A percentile compares a stretch with the other conserved stretches of the same genome.
phyloP scores from a whole-genome alignment of 2,329 filamentous ascomycete species.

The Penicillium sp. region DNA sequence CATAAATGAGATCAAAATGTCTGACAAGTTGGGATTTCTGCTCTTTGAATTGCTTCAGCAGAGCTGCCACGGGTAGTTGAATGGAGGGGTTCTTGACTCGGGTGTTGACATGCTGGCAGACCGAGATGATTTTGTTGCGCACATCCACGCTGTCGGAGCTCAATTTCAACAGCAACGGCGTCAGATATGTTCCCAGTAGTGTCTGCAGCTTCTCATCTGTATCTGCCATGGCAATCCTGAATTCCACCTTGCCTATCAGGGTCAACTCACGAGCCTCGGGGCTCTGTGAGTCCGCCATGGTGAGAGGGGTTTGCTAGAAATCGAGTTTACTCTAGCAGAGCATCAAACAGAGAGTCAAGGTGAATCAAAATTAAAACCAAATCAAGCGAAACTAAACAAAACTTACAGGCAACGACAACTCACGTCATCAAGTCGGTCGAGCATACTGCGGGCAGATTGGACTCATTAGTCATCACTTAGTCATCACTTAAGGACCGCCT shows the following conservation, averaged over 20 bases:
- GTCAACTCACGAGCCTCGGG: constrained; percentile 68
- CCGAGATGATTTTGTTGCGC: constrained; percentile 72
- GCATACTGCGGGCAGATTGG: constrained; percentile 1
- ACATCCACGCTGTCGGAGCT: constrained; percentile 78
- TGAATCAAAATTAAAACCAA: background rate
- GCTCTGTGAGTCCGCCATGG: constrained; percentile 40
- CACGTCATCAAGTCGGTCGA: constrained; percentile 9
- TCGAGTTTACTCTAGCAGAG: background rate
- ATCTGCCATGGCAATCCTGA: constrained; percentile 78
- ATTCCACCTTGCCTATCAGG: constrained; percentile 81
- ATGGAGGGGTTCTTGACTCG: constrained; percentile 64
- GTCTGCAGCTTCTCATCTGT: constrained; percentile 80
- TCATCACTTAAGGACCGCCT: background rate
- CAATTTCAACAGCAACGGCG: constrained; percentile 82
- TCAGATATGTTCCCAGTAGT: constrained; percentile 75
- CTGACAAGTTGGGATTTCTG: constrained; percentile 72
- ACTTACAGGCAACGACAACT: constrained; percentile 9
- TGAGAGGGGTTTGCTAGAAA: constrained; percentile 5
- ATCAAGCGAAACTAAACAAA: background rate
- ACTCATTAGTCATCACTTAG: constrained; percentile 5
- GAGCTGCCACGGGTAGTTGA: constrained; percentile 76
- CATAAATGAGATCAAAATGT: constrained; percentile 85
- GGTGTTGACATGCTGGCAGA: constrained; percentile 72
- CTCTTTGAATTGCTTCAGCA: constrained; percentile 88
- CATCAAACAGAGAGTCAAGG: constrained; percentile 5